Base-by-base conservation (phyloP, 805 yeast genomes). In the Suhomyces sp. region DNA sequence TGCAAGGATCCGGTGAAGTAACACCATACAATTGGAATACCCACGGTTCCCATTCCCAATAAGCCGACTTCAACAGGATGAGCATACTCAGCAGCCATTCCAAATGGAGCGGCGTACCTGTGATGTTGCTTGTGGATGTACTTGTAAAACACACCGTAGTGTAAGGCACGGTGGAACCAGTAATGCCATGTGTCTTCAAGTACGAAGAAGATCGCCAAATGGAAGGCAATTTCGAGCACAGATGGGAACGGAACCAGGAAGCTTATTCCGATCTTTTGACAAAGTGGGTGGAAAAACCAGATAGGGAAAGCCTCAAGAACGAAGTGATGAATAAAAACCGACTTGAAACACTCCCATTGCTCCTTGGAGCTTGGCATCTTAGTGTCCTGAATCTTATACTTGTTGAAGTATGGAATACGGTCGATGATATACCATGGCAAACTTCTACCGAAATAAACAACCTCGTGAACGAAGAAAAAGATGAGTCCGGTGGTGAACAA, bases 81-180 rank as follows among this genome's bases (percentile, higher is more conserved):
- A 20, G 98, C 98, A 60, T 91, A 91, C 69, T 91, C 98, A 31
- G 98, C 98, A 42, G 98, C 82, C 40, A 91, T 68, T 24, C 98
- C 98, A 56, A 91, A 91, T 29, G 98, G 98, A 28, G 98, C 97
- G 15, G 97, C 96, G 60, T 90, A 91, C 62, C 90, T 81, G 69
- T 91, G 98, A 65, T 91, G 98, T 72, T 88, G 96, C 69, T 91
- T 91, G 73, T 91, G 98, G 51, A 91, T 87, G 61, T 82, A 77
- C 68, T 85, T 88, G 77, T 91, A 91, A 60, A 93, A 85, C 42
- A 79, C 74, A 36, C 95, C 95, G 58, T 80, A 77, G 63, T 91
- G 98, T 63, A 91, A 80, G 24, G 81, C 74, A 54, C 98, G 80
- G 65, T 91, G 98, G 59, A 84, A 82, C 84, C 93, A 84, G 72